These are phyloP conservation scores for Cercospora sojina DNA, from an alignment of 2,329 filamentous ascomycete genomes.

Conservation along the genomic window DNA sequence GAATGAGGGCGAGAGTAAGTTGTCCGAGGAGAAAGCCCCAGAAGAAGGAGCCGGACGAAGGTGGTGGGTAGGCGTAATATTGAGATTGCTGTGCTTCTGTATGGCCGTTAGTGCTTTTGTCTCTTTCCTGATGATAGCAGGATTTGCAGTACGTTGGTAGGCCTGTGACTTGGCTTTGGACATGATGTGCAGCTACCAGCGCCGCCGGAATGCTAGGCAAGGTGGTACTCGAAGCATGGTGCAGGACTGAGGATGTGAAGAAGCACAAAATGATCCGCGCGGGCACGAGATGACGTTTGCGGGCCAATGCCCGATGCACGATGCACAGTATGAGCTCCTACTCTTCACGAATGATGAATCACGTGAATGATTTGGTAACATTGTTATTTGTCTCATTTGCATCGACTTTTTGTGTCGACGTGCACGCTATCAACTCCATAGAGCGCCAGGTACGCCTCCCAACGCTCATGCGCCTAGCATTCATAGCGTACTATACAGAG, in stretches of 20 bases:
- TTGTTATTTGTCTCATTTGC: neutral
- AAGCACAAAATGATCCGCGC: slow-evolving; percentile 5
- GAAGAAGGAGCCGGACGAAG: slow-evolving; percentile 65
- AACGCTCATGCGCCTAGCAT: slow-evolving; percentile 16
- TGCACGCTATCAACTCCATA: slow-evolving; percentile 13
- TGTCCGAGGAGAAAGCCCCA: slow-evolving; percentile 92
- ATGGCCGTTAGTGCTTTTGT: neutral
- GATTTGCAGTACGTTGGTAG: slow-evolving; percentile 29
- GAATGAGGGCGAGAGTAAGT: slow-evolving; percentile 82
- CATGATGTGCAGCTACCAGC: slow-evolving; percentile 28
- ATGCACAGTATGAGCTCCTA: neutral
- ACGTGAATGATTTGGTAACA: neutral
- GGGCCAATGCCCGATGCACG: neutral
- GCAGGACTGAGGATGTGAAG: neutral
- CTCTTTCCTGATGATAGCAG: neutral
- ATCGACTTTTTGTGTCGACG: slow-evolving; percentile 9
- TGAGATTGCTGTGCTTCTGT: slow-evolving; percentile 25
- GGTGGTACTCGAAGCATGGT: neutral
- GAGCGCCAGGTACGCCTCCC: slow-evolving; percentile 17
- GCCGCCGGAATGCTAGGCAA: neutral
- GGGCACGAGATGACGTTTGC: slow-evolving; percentile 9
- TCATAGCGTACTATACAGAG: slow-evolving; percentile 21
- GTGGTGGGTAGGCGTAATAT: slow-evolving; percentile 24
- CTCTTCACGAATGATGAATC: neutral
- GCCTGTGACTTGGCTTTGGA: slow-evolving; percentile 40